A percentile compares a stretch with the other conserved stretches of the same genome.
phyloP scores from a whole-genome alignment of 192 early-diverging fungal genomes.

The Coemansia sp. region DNA sequence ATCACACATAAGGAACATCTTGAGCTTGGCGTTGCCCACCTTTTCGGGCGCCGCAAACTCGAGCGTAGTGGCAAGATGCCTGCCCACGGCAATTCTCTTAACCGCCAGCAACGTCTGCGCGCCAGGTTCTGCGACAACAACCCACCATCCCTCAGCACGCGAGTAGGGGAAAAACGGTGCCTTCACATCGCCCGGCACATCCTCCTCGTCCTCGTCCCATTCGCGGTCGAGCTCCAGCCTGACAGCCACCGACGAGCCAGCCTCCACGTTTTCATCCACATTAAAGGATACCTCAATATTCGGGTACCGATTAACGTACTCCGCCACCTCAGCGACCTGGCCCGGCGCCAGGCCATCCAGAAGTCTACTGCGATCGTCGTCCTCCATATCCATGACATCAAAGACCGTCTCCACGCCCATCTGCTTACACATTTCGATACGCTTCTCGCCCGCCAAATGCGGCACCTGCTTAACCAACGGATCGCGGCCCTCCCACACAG shows the following conservation, averaged over 20 bases:
- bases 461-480: constrained; percentile 89
- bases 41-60: constrained; percentile 83
- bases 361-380: constrained; percentile 71
- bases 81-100: constrained; percentile 78
- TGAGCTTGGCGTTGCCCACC: constrained; percentile 63
- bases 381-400: constrained; percentile 94
- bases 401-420: constrained; percentile 78
- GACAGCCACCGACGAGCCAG: constrained; percentile 69
- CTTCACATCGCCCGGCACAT: constrained; percentile 75
- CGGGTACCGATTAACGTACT: constrained; percentile 91
- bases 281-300: constrained; percentile 83
- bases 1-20: constrained; percentile 94
- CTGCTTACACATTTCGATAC: constrained; percentile 18
- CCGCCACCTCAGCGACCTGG: constrained; percentile 74
- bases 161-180: constrained; percentile 91
- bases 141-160: constrained; percentile 98
- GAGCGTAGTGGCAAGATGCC: constrained; percentile 66
- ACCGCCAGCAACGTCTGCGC: constrained; percentile 83
- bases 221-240: constrained; percentile 82
- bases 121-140: constrained; percentile 83
- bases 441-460: constrained; percentile 57
- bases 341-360: constrained; percentile 63
- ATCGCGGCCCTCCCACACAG: constrained; percentile 93
- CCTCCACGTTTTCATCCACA: constrained; percentile 60
- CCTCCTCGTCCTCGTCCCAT: constrained; percentile 66